phyloP scores from a whole-genome alignment of 2,329 filamentous ascomycete genomes.

The Apiospora marii region DNA sequence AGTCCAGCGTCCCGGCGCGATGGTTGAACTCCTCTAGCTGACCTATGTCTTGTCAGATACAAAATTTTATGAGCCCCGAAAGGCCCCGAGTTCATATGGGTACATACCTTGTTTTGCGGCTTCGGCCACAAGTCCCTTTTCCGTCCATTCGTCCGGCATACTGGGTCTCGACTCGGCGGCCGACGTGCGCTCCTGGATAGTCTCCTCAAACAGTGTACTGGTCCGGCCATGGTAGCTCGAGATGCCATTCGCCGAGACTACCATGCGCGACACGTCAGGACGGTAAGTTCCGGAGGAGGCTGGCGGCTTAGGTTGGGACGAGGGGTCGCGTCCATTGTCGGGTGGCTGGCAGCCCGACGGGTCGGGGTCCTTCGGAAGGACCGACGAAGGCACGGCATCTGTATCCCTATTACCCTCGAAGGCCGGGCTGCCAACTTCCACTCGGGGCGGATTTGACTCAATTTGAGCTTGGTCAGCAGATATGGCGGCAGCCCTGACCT shows the following conservation, averaged over 20 bases:
- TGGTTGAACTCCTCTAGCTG: conserved; percentile 53
- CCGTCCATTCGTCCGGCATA: conserved; percentile 50
- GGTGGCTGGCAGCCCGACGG: too few relatives aligned
- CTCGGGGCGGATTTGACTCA: not conserved
- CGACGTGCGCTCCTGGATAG: conserved; percentile 31
- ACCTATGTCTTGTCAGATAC: not conserved
- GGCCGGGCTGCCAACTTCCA: not conserved
- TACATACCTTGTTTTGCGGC: conserved; percentile 35
- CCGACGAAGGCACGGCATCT: too few relatives aligned
- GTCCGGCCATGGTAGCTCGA: conserved; percentile 59
- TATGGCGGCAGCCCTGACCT: conserved; percentile 33
- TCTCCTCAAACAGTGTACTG: conserved; percentile 56
- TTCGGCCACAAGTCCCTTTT: conserved; percentile 55
- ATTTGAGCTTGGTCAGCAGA: not conserved
- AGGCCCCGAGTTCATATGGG: not conserved
- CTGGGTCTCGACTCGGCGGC: conserved; percentile 33
- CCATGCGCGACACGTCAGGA: conserved; percentile 44
- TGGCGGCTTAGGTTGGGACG: conserved; percentile 36
- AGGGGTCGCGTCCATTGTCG: not conserved
- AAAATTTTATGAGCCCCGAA: too few relatives aligned
- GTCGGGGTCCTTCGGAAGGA: too few relatives aligned
- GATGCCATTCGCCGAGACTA: conserved; percentile 49
- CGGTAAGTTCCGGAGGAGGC: conserved; percentile 29
- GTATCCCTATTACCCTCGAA: not conserved
- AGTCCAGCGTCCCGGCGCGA: conserved; percentile 52